Conservation (phyloP, 768 basidiomycete species). For the Artomyces pyxidatus region DNA sequence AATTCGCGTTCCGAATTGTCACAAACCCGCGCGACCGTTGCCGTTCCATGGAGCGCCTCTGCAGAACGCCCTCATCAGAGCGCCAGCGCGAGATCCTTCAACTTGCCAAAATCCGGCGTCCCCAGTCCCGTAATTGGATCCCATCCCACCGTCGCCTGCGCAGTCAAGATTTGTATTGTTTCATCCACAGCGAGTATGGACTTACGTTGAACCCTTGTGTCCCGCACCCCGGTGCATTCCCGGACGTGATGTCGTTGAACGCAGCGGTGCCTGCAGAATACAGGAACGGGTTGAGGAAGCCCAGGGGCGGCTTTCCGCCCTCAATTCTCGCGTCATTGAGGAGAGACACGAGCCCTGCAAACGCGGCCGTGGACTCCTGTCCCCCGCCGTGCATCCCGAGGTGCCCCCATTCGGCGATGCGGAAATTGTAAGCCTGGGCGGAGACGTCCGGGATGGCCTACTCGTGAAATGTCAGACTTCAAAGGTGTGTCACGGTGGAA, state of each 20-base stretch:
- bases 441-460: constrained; percentile 55
- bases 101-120: constrained; percentile 25
- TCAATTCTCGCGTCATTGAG: constrained; percentile 50
- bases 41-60: too few species aligned
- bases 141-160: constrained; percentile 42
- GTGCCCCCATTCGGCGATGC: constrained; percentile 32
- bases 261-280: constrained; percentile 34
- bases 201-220: constrained; percentile 59
- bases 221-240: constrained; percentile 53
- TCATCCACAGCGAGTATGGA: too few species aligned
- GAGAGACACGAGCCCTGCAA: constrained; percentile 38
- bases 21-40: too few species aligned
- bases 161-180: too few species aligned
- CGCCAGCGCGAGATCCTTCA: constrained; percentile 22
- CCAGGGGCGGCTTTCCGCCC: constrained; percentile 36
- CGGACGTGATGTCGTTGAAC: constrained; percentile 53
- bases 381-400: constrained; percentile 39
- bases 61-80: too few species aligned
- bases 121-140: constrained; percentile 27
- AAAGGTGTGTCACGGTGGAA: not conserved
- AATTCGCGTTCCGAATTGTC: too few species aligned
- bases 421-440: constrained; percentile 40
- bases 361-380: constrained; percentile 49
- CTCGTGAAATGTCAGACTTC: too few species aligned
- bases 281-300: constrained; percentile 59